Base-by-base conservation (phyloP, 257 asterid genomes). In the Asclepias syriaca region DNA sequence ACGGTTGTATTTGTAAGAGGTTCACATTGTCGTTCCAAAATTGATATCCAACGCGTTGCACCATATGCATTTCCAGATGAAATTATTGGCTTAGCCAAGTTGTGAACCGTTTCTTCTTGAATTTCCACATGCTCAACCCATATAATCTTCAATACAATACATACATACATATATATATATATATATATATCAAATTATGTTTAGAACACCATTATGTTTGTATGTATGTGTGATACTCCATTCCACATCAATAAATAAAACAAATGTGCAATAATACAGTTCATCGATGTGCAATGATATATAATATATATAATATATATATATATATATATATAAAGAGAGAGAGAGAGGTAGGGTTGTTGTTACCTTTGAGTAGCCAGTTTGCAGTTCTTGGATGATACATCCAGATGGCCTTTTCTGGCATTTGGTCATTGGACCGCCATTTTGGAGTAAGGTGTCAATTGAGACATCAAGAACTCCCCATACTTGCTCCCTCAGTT, bases 391-490 rank as follows among this genome's bases (percentile, higher is more conserved):
- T 70, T 84, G 78, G 48, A 89, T 79, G 1, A 89, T 32, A 51
- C 91, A 85, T 1, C 93, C 91, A 0, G 93, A 89, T 53, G 96
- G 94, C 79, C 86, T 81, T 70, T 78, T 83, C n/a, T 84, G 72
- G 24, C 86, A 89, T 13, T 53, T 66, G 8, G 65, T 29, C 2
- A 29, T 10, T 0, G 76, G 54, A 3, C 39, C 39, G 14, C 57
- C 39, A 0, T 74, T 24, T 0, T 39, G 74, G 22, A 76, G 8
- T 12, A 69, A n/a, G 49, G 72, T 77, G 48, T 84, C 93, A 1
- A 77, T 34, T 6, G 93, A 85, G 48, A 89, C 89, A 67, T 89
- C 93, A 12, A 87, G 87, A 1, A 89, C 73, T 0, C 57, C 90
- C 91, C 91, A 89, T 2, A 80, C 79, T 29, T 2, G 34, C 3